Base-by-base conservation (phyloP, 2,329 filamentous ascomycete species). In the Lecanicillium sp. region DNA sequence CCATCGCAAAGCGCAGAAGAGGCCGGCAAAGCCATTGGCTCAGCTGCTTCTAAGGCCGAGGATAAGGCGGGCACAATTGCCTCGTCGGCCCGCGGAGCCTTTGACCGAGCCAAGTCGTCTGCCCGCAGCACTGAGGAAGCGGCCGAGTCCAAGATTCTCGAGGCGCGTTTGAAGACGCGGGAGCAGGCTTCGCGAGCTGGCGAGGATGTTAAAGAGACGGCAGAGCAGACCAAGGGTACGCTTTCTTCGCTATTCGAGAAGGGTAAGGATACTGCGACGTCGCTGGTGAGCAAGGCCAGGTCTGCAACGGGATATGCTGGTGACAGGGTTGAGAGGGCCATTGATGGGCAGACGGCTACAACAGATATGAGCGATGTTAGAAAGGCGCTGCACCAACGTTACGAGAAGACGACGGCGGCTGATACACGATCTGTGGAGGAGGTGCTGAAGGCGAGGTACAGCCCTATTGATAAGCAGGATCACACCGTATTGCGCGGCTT, bases 401-500 rank as follows among this genome's bases (percentile, higher is more conserved):
- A 68, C 46, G 60, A 69, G 53, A 65, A 62, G 46, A 50, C 59
- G 30, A 55, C 55, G 6, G 52, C 54, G 12, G 53, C 52, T 38
- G 51, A 65, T 45, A 60, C 65, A 43, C 70, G 70, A 58, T 70
- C 63, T 33, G 68, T 72, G 15, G 64, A 73, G 44, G 68, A 78
- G 51, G 62, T 67, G 30, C 56, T 80, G 37, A 64, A 60, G 35
- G 71, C 78, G 52, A 62, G 75, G 48, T 80, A 80, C 50, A 64
- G 54, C 47, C 67, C 67, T 1, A 55, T 72, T 43, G 63, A 66
- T 30, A 48, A 65, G 52, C 60, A 63, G 48, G 64, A 71, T 44
- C 64, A 67, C 42, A 60, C 64, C 19, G 55, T 61, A 40, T 53
- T 71, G 43, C 54, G 67, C 48, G 64, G 65, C 11, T 22, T 63